phyloP scores from a whole-genome alignment of 176 grass and related monocot species.

The Oryza australiensis region DNA sequence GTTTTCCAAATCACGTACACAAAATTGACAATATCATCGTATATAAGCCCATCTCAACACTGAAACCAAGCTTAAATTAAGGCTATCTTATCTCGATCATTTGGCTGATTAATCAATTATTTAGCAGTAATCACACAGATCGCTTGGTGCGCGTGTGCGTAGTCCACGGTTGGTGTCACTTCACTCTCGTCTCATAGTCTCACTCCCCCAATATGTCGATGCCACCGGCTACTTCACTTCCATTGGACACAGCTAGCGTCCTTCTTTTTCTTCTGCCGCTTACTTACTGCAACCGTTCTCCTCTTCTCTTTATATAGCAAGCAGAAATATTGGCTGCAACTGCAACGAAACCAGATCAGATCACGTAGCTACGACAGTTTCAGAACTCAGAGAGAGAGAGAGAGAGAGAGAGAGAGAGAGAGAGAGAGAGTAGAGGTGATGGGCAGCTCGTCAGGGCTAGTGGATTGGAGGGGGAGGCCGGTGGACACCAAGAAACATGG shows the following conservation, averaged over 20 bases:
- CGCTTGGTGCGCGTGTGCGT: background rate
- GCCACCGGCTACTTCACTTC: too few species aligned
- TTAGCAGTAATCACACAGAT: background rate
- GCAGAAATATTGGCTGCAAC: background rate
- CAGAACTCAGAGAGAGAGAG: background rate
- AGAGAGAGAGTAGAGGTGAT: background rate
- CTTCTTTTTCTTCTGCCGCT: background rate
- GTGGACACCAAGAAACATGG: conserved; percentile 44
- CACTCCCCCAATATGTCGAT: background rate
- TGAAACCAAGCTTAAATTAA: too few species aligned
- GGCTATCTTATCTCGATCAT: too few species aligned
- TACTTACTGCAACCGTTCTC: background rate
- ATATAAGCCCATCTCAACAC: too few species aligned
- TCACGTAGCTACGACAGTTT: too few species aligned
- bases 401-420: background rate
- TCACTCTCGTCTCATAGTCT: conserved; percentile 12
- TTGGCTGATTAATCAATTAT: too few species aligned
- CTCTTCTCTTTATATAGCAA: background rate
- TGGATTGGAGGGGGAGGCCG: conserved; percentile 44
- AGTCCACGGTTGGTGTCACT: conserved; percentile 6
- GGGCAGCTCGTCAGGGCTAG: conserved; percentile 33
- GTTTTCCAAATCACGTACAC: too few species aligned
- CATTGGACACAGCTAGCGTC: conserved; percentile 12
- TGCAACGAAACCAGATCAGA: background rate
- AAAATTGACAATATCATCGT: too few species aligned